Conservation (phyloP, 495 filamentous ascomycete genomes). For the Aspergillus olivimuriae region DNA sequence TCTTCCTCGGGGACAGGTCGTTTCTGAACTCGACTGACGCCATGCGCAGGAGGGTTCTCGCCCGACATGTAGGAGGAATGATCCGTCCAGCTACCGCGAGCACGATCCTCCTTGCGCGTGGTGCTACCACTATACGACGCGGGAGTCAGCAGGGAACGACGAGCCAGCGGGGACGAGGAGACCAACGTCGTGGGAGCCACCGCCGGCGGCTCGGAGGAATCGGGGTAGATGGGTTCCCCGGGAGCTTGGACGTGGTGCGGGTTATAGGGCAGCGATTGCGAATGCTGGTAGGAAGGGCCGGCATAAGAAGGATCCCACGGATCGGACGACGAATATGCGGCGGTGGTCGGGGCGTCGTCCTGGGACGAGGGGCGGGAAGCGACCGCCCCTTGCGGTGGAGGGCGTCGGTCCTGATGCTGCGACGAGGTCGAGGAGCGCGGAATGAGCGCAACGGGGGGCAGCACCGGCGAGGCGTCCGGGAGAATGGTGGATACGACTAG, state of each 20-base stretch:
- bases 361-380: conserved; percentile 7
- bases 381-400: conserved; percentile 1
- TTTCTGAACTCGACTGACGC: conserved; percentile 25
- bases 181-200: conserved; percentile 15
- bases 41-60: conserved; percentile 20
- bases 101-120: conserved; percentile 28
- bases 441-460: conserved; percentile 18
- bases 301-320: conserved; percentile 10
- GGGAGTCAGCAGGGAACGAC: conserved; percentile 20
- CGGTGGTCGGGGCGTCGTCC: conserved; percentile 1
- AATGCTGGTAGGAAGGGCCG: neutral
- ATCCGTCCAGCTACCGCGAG: conserved; percentile 31
- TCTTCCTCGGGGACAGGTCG: conserved; percentile 22
- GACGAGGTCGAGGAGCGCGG: conserved; percentile 14
- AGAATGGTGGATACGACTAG: conserved; percentile 19
- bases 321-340: conserved; percentile 7
- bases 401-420: conserved; percentile 1
- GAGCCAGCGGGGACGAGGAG: conserved; percentile 16
- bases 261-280: conserved; percentile 5
- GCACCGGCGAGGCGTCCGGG: conserved; percentile 15
- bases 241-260: conserved; percentile 3
- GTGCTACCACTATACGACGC: conserved; percentile 23
- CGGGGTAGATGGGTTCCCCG: conserved; percentile 10
- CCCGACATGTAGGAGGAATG: conserved; percentile 37
- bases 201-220: conserved; percentile 6